Conservation (phyloP, 495 filamentous ascomycete genomes). For the Neurospora tetraspora region DNA sequence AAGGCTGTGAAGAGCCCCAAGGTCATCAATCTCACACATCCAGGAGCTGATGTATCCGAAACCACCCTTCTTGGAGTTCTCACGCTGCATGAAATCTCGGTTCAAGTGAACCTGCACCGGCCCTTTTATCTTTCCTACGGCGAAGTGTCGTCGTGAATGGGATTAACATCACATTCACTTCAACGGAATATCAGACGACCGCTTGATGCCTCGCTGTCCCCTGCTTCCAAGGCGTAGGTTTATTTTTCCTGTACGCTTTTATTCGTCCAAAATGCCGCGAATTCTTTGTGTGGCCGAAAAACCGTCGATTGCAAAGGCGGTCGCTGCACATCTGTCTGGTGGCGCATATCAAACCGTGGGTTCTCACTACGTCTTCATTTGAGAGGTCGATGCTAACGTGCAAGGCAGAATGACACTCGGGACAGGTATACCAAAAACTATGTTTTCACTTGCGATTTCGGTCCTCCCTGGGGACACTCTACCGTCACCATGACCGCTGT, state of each 20-base stretch:
- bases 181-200: not conserved
- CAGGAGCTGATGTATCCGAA: not conserved
- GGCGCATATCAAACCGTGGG: slow-evolving; percentile 60
- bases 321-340: slow-evolving; percentile 78
- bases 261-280: slow-evolving; percentile 26
- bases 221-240: not conserved
- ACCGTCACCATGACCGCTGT: slow-evolving; percentile 89
- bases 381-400: not conserved
- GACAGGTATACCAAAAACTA: slow-evolving; percentile 89
- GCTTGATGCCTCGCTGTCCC: not conserved
- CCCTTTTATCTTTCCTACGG: not conserved
- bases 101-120: not conserved
- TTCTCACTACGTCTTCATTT: slow-evolving; percentile 7
- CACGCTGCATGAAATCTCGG: not conserved
- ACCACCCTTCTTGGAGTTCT: not conserved
- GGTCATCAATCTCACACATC: not conserved
- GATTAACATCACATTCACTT: not conserved
- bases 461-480: slow-evolving; percentile 67
- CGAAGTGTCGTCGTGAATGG: not conserved
- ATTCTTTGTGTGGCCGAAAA: slow-evolving; percentile 96
- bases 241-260: not conserved
- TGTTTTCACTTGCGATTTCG: slow-evolving; percentile 80
- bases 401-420: slow-evolving; percentile 39
- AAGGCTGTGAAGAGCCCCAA: not conserved
- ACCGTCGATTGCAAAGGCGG: slow-evolving; percentile 89